Conservation (phyloP, 1,139 yeast genomes). For the Lodderomyces jiufengensis region DNA sequence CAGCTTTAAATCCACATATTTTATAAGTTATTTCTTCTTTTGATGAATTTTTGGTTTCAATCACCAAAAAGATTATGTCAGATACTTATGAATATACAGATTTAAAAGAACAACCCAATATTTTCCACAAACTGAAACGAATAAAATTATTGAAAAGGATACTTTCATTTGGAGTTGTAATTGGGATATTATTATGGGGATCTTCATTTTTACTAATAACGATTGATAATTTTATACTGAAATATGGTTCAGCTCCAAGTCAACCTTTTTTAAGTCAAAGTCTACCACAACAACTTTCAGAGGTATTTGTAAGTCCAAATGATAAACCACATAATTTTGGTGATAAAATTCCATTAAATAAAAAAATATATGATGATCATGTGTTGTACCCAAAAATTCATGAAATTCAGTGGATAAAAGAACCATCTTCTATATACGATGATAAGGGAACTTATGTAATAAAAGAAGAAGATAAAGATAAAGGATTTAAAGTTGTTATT, state of each 20-base stretch:
- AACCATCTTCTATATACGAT: constrained; percentile 38
- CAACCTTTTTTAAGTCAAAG: constrained; percentile 1
- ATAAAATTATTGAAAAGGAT: constrained; percentile 1
- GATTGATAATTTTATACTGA: constrained; percentile 18
- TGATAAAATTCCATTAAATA: constrained; percentile 17
- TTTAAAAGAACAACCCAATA: no score
- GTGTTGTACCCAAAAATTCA: constrained; percentile 48
- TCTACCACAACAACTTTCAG: constrained; percentile 7
- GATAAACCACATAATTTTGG: constrained; percentile 36
- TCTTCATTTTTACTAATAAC: constrained; percentile 30
- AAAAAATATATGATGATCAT: constrained; percentile 23
- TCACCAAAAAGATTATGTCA: no score
- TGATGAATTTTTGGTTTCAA: no score
- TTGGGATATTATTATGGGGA: constrained; percentile 34
- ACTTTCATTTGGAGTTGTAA: not conserved
- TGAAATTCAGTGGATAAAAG: constrained; percentile 65
- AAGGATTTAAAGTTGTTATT: constrained; percentile 32
- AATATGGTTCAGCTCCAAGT: not conserved
- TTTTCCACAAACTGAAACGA: no score
- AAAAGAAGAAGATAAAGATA: constrained; percentile 25
- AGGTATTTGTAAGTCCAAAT: constrained; percentile 24
- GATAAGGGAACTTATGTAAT: constrained; percentile 58
- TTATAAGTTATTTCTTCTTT: no score
- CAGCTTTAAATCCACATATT: no score
- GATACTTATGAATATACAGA: no score